Percentiles rank a stretch among this genome's conserved stretches.
Evolutionary conservation across 306 rosid species (phyloP).

Genomic region (Luffa acutangula): DNA sequence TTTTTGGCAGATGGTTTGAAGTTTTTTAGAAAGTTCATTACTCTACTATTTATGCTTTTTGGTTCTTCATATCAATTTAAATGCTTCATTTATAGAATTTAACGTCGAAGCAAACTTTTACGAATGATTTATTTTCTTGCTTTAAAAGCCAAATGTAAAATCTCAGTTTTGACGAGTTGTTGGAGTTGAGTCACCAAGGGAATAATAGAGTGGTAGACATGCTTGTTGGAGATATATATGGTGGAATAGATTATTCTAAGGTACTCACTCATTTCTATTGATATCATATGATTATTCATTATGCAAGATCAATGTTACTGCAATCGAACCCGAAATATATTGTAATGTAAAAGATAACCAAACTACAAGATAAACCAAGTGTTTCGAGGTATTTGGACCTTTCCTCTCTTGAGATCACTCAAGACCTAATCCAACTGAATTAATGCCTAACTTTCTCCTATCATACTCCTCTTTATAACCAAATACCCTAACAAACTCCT

Average conservation of each 20-base stretch:
- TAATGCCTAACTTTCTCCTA: too few relatives aligned
- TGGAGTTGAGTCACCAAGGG: slow-evolving; percentile 80
- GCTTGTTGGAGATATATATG: slow-evolving; percentile 96
- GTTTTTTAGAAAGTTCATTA: not conserved
- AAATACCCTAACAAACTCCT: too few relatives aligned
- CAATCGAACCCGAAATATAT: too few relatives aligned
- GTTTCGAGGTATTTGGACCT: too few relatives aligned
- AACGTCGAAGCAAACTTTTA: not conserved
- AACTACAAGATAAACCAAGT: too few relatives aligned
- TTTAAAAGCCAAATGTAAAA: slow-evolving; percentile 7
- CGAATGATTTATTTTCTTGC: slow-evolving; percentile 1
- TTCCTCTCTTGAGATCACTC: too few relatives aligned
- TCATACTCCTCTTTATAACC: too few relatives aligned
- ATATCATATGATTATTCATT: not conserved
- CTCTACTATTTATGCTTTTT: not conserved
- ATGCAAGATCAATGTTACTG: not conserved
- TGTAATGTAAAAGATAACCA: too few relatives aligned
- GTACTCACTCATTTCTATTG: slow-evolving; percentile 27
- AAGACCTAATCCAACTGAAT: too few relatives aligned
- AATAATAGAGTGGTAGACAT: slow-evolving; percentile 87
- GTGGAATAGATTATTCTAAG: slow-evolving; percentile 83
- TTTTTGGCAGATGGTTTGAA: not conserved
- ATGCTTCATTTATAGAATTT: not conserved
- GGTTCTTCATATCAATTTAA: not conserved
- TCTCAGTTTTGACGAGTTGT: slow-evolving; percentile 84